These are phyloP conservation scores for Colletotrichum kahawae DNA, from an alignment of 2,329 filamentous ascomycete genomes.

Conservation along the genomic window DNA sequence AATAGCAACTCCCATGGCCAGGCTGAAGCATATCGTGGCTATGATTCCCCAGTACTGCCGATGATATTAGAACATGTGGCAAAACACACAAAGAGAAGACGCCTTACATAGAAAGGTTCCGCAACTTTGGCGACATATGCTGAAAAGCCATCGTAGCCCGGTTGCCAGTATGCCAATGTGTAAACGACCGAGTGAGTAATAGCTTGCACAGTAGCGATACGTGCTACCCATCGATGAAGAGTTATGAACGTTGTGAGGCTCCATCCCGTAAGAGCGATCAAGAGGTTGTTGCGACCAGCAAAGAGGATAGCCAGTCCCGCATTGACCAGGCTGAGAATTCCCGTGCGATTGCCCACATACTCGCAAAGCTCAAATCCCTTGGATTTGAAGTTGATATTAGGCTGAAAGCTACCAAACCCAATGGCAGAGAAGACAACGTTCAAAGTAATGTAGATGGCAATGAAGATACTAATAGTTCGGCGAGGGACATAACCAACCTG, in stretches of 20 bases:
- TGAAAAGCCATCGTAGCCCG: not conserved
- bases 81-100: not conserved
- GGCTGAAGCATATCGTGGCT: slow-evolving; percentile 29
- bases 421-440: slow-evolving; percentile 40
- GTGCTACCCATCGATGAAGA: slow-evolving; percentile 40
- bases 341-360: slow-evolving; percentile 37
- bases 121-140: not conserved
- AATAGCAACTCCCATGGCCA: slow-evolving; percentile 31
- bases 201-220: slow-evolving; percentile 28
- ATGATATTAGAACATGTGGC: slow-evolving; percentile 26
- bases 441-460: slow-evolving; percentile 39
- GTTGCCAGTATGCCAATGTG: slow-evolving; percentile 26
- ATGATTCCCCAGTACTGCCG: slow-evolving; percentile 37
- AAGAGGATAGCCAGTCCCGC: slow-evolving; percentile 37
- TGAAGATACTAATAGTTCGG: slow-evolving; percentile 47
- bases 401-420: slow-evolving; percentile 28
- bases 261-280: slow-evolving; percentile 40
- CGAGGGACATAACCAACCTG: slow-evolving; percentile 39
- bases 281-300: slow-evolving; percentile 38
- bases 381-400: slow-evolving; percentile 25
- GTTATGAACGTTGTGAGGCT: slow-evolving; percentile 39
- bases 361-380: slow-evolving; percentile 31
- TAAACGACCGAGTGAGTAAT: slow-evolving; percentile 36
- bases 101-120: not conserved
- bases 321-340: slow-evolving; percentile 39